Evolutionary conservation across 805 yeast species (phyloP).

Genomic region (Zygoascus tannicola): DNA sequence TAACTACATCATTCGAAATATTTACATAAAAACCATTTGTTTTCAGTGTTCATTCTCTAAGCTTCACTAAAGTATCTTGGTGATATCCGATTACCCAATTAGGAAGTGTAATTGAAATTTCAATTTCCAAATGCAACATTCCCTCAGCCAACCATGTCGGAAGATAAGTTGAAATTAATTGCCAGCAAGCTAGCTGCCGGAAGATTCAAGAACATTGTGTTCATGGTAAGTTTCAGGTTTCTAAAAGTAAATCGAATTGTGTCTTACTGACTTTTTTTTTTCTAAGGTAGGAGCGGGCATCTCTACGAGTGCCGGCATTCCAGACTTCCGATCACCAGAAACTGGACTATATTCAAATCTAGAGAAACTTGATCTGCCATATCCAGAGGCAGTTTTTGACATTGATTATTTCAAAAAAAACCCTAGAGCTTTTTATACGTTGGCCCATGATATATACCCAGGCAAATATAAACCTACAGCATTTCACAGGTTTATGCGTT

Average conservation of each 20-base stretch:
- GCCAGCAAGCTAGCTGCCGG: slow-evolving; percentile 16
- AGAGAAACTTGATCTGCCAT: slow-evolving; percentile 61
- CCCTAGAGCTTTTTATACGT: slow-evolving; percentile 76
- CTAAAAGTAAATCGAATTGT: background rate
- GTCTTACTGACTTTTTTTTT: background rate
- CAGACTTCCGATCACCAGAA: slow-evolving; percentile 86
- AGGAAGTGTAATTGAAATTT: too few relatives aligned
- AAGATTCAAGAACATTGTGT: slow-evolving; percentile 22
- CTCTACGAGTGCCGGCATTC: slow-evolving; percentile 89
- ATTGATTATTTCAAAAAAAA: slow-evolving; percentile 65
- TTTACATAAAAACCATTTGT: too few relatives aligned
- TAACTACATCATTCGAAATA: too few relatives aligned
- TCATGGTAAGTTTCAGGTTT: slow-evolving; percentile 21
- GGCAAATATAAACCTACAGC: slow-evolving; percentile 77
- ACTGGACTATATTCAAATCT: slow-evolving; percentile 76
- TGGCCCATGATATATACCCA: slow-evolving; percentile 81
- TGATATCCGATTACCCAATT: too few relatives aligned
- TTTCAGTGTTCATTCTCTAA: too few relatives aligned
- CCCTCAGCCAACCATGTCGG: slow-evolving; percentile 1
- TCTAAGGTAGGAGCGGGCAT: slow-evolving; percentile 81
- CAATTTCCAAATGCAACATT: too few relatives aligned
- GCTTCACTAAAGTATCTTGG: too few relatives aligned
- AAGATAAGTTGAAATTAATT: slow-evolving; percentile 10
- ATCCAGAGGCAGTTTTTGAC: slow-evolving; percentile 93
- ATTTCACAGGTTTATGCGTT: slow-evolving; percentile 64